Base-by-base conservation (phyloP, 768 basidiomycete genomes). In the Inosperma sp. region DNA sequence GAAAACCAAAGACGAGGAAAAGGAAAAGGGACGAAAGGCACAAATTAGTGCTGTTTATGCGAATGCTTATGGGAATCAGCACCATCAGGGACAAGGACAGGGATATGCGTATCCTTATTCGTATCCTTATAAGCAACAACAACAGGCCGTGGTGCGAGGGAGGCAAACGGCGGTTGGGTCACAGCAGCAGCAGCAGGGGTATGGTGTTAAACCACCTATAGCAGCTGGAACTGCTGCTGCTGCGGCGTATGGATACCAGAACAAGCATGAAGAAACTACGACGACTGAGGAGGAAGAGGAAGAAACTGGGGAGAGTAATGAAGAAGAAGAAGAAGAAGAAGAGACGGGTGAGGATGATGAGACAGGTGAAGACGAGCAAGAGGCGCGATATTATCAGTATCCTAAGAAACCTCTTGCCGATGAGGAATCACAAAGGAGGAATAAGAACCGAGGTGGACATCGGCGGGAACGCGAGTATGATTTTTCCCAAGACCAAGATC, bases 221-320 rank as follows among this genome's bases (percentile, higher is more conserved):
- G n/a, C n/a, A n/a, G n/a, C n/a, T n/a, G n/a, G n/a, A n/a, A n/a
- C n/a, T n/a, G 29, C 30, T 3, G 30, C 12, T 33, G 25, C 41
- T 26, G 8, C 3, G 22, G 31, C 13, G 3, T 12, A 33, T 36
- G 17, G 34, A 10, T 34, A 58, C 2, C 59, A 62, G 10, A 59
- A 59, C 2, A 59, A 60, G 6, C 59, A 59, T 3, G 48, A 45
- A 8, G 57, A 57, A 1, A 51, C 17, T 29, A 47, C 4, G 48
- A 52, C 13, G 39, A 51, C 4, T 16, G 52, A 55, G 25, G 59
- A 63, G 12, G 57, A 60, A 4, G 56, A 56, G 0, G 60, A 56
- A 21, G 60, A 59, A 1, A 58, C 60, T 3, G 59, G 54, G 6
- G 61, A 61, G 0, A 58, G 60, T 1, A 61, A 58, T 17, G 59